A percentile compares a stretch with the other conserved stretches of the same genome.
phyloP scores from a whole-genome alignment of 495 filamentous ascomycete genomes.

The Elaphomyces granulatus region DNA sequence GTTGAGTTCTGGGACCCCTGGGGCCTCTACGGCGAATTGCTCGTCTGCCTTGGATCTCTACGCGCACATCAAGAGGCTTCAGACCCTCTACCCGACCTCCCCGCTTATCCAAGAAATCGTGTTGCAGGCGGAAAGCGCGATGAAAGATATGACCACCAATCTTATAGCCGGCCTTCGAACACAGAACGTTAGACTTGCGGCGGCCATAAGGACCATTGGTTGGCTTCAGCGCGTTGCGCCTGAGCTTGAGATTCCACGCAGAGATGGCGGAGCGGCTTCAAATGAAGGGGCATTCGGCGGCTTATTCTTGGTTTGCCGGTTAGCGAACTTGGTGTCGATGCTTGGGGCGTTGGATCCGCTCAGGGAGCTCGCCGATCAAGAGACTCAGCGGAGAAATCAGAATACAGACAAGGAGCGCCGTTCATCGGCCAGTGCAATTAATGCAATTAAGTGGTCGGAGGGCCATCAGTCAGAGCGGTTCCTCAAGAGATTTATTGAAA shows the following conservation, averaged over 20 bases:
- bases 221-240: slow-evolving; percentile 82
- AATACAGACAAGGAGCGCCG: slow-evolving; percentile 14
- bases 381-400: slow-evolving; percentile 36
- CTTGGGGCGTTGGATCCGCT: slow-evolving; percentile 78
- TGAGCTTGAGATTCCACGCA: slow-evolving; percentile 45
- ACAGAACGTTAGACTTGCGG: slow-evolving; percentile 73
- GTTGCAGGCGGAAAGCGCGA: slow-evolving; percentile 68
- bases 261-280: slow-evolving; percentile 27
- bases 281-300: slow-evolving; percentile 57
- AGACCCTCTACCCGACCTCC: slow-evolving; percentile 68
- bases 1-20: slow-evolving; percentile 29
- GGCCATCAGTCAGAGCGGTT: slow-evolving; percentile 92
- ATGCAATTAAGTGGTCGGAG: slow-evolving; percentile 41
- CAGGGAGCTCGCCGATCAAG: slow-evolving; percentile 78
- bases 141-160: slow-evolving; percentile 77
- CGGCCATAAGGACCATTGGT: slow-evolving; percentile 80
- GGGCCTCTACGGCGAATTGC: slow-evolving; percentile 56
- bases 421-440: slow-evolving; percentile 7
- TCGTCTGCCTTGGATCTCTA: slow-evolving; percentile 83
- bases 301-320: slow-evolving; percentile 74
- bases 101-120: slow-evolving; percentile 57
- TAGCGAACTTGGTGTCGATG: slow-evolving; percentile 64
- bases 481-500: slow-evolving; percentile 91
- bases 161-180: slow-evolving; percentile 64
- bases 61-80: slow-evolving; percentile 81